Evolutionary conservation across 129 eudicot species (phyloP).

Genomic region (Artemisia annua): DNA sequence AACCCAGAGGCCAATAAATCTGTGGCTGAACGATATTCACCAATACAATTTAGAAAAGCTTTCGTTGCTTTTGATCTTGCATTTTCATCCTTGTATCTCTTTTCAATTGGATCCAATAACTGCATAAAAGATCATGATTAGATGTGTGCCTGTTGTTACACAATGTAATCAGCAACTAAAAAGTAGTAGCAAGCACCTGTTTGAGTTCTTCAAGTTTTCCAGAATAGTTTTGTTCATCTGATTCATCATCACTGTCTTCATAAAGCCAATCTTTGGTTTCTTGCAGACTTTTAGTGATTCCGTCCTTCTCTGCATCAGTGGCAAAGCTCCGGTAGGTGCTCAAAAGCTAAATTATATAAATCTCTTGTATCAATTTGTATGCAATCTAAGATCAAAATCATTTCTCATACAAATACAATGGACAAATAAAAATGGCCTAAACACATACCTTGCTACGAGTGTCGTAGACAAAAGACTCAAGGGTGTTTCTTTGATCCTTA

Average conservation of each 20-base stretch:
- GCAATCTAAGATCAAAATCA: too few relatives aligned
- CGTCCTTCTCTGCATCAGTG: constrained; percentile 54
- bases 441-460: constrained; percentile 64
- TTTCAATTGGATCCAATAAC: too few relatives aligned
- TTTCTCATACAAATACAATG: too few relatives aligned
- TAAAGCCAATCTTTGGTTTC: constrained; percentile 79
- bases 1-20: too few relatives aligned
- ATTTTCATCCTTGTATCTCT: too few relatives aligned
- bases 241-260: constrained; percentile 77
- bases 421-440: too few relatives aligned
- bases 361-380: constrained; percentile 39
- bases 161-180: too few relatives aligned
- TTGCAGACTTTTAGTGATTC: constrained; percentile 48
- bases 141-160: too few relatives aligned
- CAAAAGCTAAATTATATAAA: constrained; percentile 2
- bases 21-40: too few relatives aligned
- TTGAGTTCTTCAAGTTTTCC: constrained; percentile 53
- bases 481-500: constrained; percentile 70
- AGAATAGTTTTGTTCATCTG: constrained; percentile 53
- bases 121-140: too few relatives aligned
- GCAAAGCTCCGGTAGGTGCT: constrained; percentile 1
- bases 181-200: constrained; percentile 38
- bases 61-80: too few relatives aligned
- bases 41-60: too few relatives aligned
- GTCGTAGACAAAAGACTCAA: constrained; percentile 77